Evolutionary conservation across 305 asterid species (phyloP), one percentile per base, ranked within the genome.

Genomic region (Lippia alba): DNA sequence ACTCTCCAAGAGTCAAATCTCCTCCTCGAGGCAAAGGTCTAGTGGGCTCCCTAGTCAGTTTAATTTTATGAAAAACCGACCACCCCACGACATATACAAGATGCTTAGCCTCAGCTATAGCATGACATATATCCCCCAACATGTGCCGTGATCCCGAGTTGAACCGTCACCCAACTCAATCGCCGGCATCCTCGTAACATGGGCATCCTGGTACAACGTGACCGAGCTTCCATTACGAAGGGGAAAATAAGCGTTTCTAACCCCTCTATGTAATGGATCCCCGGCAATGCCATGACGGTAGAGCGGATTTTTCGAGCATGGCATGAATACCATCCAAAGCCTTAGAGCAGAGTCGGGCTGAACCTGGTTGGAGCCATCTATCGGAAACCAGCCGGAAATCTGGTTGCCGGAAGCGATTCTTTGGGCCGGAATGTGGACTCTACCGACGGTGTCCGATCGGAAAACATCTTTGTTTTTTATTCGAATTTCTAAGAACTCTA

Each of bases 91-190:
- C 84, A 82, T 94, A 94, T 61, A 94, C 64, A 94, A 94, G 58
- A 74, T 91, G 97, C 69, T 91, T 97, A 24, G 99, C 99, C 83
- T 91, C 97, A 0, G 91, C 56, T 34, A 94, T 87, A 0, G 99
- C 97, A 66, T 85, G 49, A 56, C 96, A 94, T 30, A 94, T 77
- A 70, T 94, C 99, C 81, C 97, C 99, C 99, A 94, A 67, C 99
- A 94, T 1, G 55, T 64, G 0, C 82, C 72, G 15, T 81, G 91
- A 32, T 87, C 77, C 18, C 79, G 88, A 15, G 67, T 67, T 51
- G 58, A 44, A 67, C 91, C 91, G 12, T 74, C 76, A 59, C 88
- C 97, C 41, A 94, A 76, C 77, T 76, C 73, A 61, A 91, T 73
- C 58, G 74, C 59, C 1, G 96, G 97, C 65, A 88, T 34, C 16